phyloP scores from a whole-genome alignment of 305 asterid species.

The Fraxinus floribunda region DNA sequence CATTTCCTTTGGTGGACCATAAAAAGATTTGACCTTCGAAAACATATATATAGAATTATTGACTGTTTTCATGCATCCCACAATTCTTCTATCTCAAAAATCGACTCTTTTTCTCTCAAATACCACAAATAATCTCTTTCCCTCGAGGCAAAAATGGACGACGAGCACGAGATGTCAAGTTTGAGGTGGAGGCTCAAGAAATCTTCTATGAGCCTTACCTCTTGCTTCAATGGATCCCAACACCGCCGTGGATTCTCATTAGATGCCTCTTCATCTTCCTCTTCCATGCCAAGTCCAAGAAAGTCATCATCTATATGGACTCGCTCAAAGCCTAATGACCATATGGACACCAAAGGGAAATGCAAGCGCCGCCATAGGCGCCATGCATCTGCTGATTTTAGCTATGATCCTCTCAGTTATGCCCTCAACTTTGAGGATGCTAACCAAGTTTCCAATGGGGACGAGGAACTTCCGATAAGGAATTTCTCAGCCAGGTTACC shows the following conservation, averaged over 20 bases:
- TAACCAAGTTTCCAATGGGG: slow-evolving; percentile 2
- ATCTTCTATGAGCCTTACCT: background rate
- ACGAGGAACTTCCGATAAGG: slow-evolving; percentile 14
- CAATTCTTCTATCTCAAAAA: background rate
- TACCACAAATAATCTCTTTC: background rate
- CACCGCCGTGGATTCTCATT: background rate
- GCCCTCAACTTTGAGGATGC: slow-evolving; percentile 17
- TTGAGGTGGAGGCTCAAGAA: slow-evolving; percentile 1
- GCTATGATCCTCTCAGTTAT: slow-evolving; percentile 21
- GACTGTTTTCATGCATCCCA: background rate
- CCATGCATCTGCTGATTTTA: slow-evolving; percentile 21
- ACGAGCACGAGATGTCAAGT: slow-evolving; percentile 3
- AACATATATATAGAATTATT: background rate
- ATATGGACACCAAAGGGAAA: slow-evolving; percentile 19
- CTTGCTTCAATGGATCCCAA: background rate
- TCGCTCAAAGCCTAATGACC: slow-evolving; percentile 7
- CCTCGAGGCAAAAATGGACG: background rate
- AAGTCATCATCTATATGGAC: background rate
- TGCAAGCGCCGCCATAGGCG: slow-evolving; percentile 12
- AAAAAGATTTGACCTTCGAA: background rate
- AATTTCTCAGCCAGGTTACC: slow-evolving; percentile 16
- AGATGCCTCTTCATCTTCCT: background rate
- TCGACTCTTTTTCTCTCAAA: background rate
- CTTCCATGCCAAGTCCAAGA: background rate
- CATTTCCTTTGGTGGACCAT: background rate